Conservation (phyloP, 2,329 filamentous ascomycete genomes). For the Talaromyces atroroseus region DNA sequence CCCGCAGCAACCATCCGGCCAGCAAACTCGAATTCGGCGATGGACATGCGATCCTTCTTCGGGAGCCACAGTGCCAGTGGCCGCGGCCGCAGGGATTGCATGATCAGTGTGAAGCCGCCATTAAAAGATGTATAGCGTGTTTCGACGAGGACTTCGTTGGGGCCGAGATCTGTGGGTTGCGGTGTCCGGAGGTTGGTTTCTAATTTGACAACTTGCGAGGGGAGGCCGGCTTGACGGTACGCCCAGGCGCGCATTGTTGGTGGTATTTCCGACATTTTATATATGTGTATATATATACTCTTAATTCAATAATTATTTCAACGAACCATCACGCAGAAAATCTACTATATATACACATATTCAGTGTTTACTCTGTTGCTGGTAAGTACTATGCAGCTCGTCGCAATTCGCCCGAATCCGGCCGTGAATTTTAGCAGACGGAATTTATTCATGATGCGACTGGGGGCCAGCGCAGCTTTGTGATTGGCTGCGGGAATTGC, state of each 20-base stretch:
- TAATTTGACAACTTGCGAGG: background rate
- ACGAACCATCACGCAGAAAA: too few species aligned
- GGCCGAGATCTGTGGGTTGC: background rate
- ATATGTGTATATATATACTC: too few species aligned
- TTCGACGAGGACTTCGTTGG: constrained; percentile 3
- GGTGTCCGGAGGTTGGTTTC: background rate
- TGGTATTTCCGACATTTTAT: background rate
- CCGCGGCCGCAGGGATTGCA: background rate
- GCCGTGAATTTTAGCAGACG: too few species aligned
- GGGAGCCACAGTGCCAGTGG: background rate
- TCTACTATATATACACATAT: too few species aligned
- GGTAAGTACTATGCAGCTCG: too few species aligned
- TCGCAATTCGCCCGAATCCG: too few species aligned
- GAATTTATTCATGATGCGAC: too few species aligned
- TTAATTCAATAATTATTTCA: too few species aligned
- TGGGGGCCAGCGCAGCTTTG: too few species aligned
- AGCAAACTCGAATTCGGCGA: background rate
- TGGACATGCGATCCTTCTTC: background rate
- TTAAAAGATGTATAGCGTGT: constrained; percentile 1
- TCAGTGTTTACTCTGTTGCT: too few species aligned
- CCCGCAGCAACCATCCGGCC: background rate
- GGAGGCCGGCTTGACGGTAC: background rate
- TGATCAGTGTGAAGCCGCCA: background rate
- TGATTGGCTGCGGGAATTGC: too few species aligned
- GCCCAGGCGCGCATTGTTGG: constrained; percentile 6